A percentile compares a stretch with the other conserved stretches of the same genome.
Conservation (phyloP, 169 alveolate genomes). For the Perkinsus olseni region DNA sequence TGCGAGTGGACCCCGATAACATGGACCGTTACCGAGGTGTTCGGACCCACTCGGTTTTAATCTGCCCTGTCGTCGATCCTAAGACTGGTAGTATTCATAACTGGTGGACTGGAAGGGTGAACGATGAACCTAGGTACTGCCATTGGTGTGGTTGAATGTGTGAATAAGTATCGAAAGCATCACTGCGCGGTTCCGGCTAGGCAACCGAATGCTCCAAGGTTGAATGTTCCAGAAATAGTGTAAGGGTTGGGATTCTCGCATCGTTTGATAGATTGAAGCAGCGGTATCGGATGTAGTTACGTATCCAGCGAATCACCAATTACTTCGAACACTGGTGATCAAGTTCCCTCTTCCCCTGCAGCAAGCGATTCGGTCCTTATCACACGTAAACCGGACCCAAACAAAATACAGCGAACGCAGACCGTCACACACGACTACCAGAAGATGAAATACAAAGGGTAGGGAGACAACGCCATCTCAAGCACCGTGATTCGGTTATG, state of each 20-base stretch:
- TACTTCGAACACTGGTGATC: neutral
- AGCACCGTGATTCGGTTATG: neutral
- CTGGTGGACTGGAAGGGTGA: neutral
- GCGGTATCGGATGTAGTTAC: neutral
- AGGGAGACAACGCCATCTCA: neutral
- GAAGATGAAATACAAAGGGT: neutral
- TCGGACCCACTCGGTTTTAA: neutral
- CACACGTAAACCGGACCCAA: neutral
- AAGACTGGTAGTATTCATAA: neutral
- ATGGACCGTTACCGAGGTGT: neutral
- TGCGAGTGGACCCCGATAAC: neutral
- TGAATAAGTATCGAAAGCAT: neutral
- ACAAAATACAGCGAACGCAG: neutral
- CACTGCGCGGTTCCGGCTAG: neutral
- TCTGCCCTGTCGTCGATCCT: neutral
- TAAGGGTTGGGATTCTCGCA: neutral
- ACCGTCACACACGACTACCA: neutral
- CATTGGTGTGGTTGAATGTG: neutral
- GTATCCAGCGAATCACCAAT: neutral
- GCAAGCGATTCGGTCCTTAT: too few species aligned
- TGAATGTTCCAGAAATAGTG: neutral
- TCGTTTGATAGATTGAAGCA: neutral
- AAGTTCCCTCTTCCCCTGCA: neutral
- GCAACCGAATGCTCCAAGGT: neutral
- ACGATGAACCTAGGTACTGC: neutral